Percentiles rank a stretch among this genome's conserved stretches.
Evolutionary conservation across 208 protist genomes (phyloP).

Genomic region (Spongospora subterranea): DNA sequence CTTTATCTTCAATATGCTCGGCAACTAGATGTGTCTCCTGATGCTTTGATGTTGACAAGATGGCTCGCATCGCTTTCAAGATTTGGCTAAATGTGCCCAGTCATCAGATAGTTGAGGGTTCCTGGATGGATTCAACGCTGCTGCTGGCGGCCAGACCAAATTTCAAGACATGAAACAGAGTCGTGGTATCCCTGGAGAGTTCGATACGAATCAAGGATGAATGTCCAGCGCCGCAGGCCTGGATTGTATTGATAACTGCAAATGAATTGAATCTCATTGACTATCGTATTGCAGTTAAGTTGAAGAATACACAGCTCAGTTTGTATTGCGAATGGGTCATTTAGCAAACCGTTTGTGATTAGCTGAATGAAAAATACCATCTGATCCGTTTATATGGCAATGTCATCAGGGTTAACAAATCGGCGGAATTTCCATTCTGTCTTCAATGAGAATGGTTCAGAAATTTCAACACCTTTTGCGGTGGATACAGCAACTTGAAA

Average conservation of each 20-base stretch:
- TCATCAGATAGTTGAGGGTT: background rate
- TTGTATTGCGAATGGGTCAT: too few relatives aligned
- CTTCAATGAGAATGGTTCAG: conserved; percentile 60
- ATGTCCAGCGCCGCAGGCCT: background rate
- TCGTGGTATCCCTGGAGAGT: background rate
- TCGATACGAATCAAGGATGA: background rate
- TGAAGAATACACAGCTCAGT: too few relatives aligned
- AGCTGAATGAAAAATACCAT: background rate
- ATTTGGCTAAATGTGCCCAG: background rate
- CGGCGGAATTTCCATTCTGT: conserved; percentile 61
- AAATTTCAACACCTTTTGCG: conserved; percentile 52
- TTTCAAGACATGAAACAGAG: background rate
- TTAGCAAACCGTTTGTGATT: background rate
- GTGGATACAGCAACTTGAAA: conserved; percentile 62
- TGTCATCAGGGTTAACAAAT: conserved; percentile 56
- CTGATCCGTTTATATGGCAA: conserved; percentile 14
- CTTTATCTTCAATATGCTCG: background rate
- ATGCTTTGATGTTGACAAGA: background rate
- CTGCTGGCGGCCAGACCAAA: background rate
- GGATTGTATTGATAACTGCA: background rate
- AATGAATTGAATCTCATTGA: background rate
- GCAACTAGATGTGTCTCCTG: background rate
- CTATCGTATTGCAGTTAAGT: background rate
- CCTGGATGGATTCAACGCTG: background rate
- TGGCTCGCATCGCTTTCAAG: background rate